phyloP scores from a whole-genome alignment of 257 asterid species.

The Solanum paucissectum region DNA sequence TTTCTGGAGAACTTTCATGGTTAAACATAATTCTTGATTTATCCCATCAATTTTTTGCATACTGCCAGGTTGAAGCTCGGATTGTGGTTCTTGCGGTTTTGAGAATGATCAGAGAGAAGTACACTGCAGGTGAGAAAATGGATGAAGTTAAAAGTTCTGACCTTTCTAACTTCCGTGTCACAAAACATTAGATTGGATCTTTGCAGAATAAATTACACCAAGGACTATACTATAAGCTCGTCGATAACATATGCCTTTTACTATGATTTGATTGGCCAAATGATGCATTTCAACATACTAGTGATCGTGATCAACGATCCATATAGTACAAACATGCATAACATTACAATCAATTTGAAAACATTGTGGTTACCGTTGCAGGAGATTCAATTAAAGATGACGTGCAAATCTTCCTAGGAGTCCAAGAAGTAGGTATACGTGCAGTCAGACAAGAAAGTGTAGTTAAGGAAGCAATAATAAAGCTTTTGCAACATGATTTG shows the following conservation, averaged over 20 bases:
- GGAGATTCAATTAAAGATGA: slow-evolving; percentile 64
- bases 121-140: slow-evolving; percentile 38
- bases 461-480: slow-evolving; percentile 41
- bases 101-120: slow-evolving; percentile 73
- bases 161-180: neutral
- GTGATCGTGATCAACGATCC: neutral
- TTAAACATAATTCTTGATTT: neutral
- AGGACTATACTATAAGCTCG: neutral
- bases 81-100: slow-evolving; percentile 85
- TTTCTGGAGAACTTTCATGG: neutral
- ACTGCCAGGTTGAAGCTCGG: slow-evolving; percentile 78
- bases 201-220: neutral
- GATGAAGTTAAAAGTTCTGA: neutral
- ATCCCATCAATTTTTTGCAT: neutral
- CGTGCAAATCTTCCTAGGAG: slow-evolving; percentile 52
- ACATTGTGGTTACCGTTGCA: slow-evolving; percentile 16
- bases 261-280: neutral
- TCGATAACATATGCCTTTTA: neutral
- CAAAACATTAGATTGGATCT: neutral
- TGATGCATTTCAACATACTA: neutral
- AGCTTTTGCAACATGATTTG: slow-evolving; percentile 56
- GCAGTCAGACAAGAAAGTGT: slow-evolving; percentile 20
- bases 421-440: slow-evolving; percentile 15
- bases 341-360: neutral
- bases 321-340: neutral